These are phyloP conservation scores for Calonectria pteridis DNA, from an alignment of 2,329 filamentous ascomycete species.

Conservation along the genomic window DNA sequence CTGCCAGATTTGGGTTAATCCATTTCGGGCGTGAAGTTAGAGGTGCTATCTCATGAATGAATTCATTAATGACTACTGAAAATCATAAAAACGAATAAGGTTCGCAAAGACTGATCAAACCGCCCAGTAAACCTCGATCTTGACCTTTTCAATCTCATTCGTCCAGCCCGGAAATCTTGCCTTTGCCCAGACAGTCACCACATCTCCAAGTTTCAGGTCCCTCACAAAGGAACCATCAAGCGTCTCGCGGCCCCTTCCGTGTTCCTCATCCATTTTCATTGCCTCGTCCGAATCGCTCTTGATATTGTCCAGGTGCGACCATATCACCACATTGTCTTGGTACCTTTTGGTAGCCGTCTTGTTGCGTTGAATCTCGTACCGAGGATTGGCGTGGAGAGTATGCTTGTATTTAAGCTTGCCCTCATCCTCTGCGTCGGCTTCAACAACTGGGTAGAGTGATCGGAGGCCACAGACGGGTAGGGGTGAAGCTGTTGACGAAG, in stretches of 20 bases:
- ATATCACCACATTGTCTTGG: constrained; percentile 62
- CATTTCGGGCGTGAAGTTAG: too few relatives aligned
- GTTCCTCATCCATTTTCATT: constrained; percentile 50
- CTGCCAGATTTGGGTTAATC: background rate
- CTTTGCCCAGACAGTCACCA: constrained; percentile 72
- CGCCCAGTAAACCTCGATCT: constrained; percentile 72
- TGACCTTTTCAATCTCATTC: constrained; percentile 63
- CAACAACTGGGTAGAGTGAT: constrained; percentile 50
- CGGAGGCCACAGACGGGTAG: constrained; percentile 53
- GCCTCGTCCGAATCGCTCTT: constrained; percentile 57
- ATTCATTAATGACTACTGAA: background rate
- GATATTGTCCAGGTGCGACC: constrained; percentile 65
- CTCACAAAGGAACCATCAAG: constrained; percentile 68
- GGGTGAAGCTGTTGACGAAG: constrained; percentile 31
- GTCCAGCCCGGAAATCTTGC: constrained; percentile 67
- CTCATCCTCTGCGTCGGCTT: constrained; percentile 22
- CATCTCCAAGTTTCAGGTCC: constrained; percentile 68
- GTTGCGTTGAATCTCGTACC: constrained; percentile 64
- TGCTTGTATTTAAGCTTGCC: constrained; percentile 52
- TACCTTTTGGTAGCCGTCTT: constrained; percentile 49
- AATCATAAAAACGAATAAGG: background rate
- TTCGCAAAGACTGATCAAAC: constrained; percentile 43
- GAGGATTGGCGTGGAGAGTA: constrained; percentile 48
- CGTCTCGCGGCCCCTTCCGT: constrained; percentile 64
- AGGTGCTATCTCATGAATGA: background rate